These are phyloP conservation scores for Euptelea pleiosperma DNA, from an alignment of 164 flowering plant genomes.

Conservation along the genomic window DNA sequence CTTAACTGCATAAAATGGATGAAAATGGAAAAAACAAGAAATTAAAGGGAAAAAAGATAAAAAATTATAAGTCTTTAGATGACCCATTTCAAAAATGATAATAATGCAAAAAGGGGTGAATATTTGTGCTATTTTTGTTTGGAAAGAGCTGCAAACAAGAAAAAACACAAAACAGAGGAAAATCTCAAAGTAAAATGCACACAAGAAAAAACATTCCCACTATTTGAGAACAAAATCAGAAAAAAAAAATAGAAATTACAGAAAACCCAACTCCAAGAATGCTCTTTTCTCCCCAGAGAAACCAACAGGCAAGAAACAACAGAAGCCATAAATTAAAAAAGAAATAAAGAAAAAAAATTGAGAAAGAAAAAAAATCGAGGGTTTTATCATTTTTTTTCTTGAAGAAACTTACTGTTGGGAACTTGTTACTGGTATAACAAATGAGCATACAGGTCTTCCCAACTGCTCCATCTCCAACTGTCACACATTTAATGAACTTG, in stretches of 20 bases:
- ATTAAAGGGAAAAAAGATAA: neutral
- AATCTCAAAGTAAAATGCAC: neutral
- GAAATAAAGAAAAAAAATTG: conserved; percentile 4
- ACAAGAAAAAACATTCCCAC: no score
- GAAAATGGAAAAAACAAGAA: neutral
- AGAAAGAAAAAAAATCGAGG: neutral
- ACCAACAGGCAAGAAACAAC: no score
- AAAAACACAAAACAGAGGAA: neutral
- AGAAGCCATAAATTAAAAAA: neutral
- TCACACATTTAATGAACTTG: conserved; percentile 96
- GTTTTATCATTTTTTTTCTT: no score
- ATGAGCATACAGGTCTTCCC: conserved; percentile 98
- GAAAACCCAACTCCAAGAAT: no score
- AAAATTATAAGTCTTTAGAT: no score
- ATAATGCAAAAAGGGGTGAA: no score
- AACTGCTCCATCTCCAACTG: conserved; percentile 99
- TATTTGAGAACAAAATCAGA: no score
- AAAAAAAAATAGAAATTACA: no score
- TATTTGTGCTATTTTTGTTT: no score
- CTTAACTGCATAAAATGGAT: neutral
- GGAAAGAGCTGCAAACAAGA: neutral
- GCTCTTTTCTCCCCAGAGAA: no score
- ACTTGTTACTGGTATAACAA: conserved; percentile 96
- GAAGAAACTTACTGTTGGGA: conserved; percentile 69
- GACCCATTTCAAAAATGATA: no score